phyloP scores from a whole-genome alignment of 176 grass and related monocot species.

The Oryza glumipatula region DNA sequence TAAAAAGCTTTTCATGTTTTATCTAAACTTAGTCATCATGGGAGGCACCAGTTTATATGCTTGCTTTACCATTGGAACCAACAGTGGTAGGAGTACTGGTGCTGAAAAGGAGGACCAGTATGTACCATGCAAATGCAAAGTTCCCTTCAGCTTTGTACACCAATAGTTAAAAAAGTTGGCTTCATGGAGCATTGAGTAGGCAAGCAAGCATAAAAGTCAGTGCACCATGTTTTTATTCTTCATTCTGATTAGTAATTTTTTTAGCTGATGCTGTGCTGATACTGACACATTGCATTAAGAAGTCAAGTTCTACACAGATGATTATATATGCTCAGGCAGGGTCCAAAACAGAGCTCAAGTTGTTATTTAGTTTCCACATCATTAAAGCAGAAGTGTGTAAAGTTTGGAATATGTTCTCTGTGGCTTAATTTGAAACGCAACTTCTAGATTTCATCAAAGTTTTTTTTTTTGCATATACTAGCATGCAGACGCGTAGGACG shows the following conservation, averaged over 20 bases:
- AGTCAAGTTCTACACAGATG: conserved; percentile 30
- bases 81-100: conserved; percentile 15
- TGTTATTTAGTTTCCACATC: conserved; percentile 31
- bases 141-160: conserved; percentile 34
- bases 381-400: conserved; percentile 43
- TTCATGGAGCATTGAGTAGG: conserved; percentile 46
- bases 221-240: conserved; percentile 49
- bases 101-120: conserved; percentile 41
- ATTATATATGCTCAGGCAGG: conserved; percentile 8
- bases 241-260: conserved; percentile 33
- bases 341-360: conserved; percentile 36
- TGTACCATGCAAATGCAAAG: conserved; percentile 26
- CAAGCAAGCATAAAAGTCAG: conserved; percentile 38
- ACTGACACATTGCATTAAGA: conserved; percentile 40
- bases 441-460: conserved; percentile 42
- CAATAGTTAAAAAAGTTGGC: conserved; percentile 27
- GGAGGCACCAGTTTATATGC: conserved; percentile 28
- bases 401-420: conserved; percentile 56
- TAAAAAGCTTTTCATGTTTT: conserved; percentile 43
- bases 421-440: conserved; percentile 30
- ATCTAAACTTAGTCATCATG: conserved; percentile 32
- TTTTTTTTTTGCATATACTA: background rate
- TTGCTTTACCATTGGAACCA: conserved; percentile 42
- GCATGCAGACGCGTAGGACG: conserved; percentile 26
- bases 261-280: conserved; percentile 40